Base-by-base conservation (phyloP, 1,284 basidiomycete genomes). In the Apiotrichum sp. region DNA sequence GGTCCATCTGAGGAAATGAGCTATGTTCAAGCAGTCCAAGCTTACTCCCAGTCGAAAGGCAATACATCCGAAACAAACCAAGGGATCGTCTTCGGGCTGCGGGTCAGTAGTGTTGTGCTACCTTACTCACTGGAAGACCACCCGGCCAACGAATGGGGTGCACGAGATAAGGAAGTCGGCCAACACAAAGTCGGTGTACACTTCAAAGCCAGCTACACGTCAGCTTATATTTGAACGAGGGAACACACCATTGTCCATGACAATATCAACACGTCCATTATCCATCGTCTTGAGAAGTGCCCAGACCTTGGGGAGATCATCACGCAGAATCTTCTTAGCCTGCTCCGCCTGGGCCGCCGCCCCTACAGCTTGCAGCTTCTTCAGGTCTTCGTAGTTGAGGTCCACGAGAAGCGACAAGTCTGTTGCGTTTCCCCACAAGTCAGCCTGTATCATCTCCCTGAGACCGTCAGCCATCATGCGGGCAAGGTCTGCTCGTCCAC, bases 121-220 rank as follows among this genome's bases (percentile, higher is more conserved):
- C 22, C 22, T 22, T 22, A 78, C 88, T 56, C 62, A 93, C 91
- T 96, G 93, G 78, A 96, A 95, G 52, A 90, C 84, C 14, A 93
- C 86, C 65, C 83, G 82, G 7, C 81, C 81, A 48, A 89, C 84
- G 69, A 87, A 86, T 1, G 90, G 88, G 0, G 92, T 93, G 67
- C 86, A 85, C 0, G 89, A 89, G 16, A 96, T 82, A 35, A 97
- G 77, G 71, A 96, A 98, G 71, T 98, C 95, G 39, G 93, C 95
- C 62, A 98, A 86, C 22, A 97, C 85, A 35, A 98, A 78, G 70
- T 98, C 96, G 1, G 93, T 96, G 74, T 90, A 93, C 13, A 98
- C 85, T 80, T 98, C 93, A 63, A 97, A 97, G 1, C 91, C 90
- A 66, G 88, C 89, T 92, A 52, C 22, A 11, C 36, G 51, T 59